Conservation (phyloP, 2,329 filamentous ascomycete species). For the Exophiala bonariae region DNA sequence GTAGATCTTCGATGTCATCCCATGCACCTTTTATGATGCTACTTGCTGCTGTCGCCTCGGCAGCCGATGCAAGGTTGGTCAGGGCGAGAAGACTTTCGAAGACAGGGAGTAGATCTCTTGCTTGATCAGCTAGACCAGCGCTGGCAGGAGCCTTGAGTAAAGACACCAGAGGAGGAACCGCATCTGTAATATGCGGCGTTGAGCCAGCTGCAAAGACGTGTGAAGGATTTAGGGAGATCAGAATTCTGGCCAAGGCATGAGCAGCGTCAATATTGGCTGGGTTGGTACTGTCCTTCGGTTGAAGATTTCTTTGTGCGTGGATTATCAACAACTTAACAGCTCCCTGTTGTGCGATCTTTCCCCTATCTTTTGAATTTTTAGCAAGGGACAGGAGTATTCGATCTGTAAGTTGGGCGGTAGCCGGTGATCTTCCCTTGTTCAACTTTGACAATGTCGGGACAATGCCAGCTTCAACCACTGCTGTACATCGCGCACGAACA, state of each 20-base stretch:
- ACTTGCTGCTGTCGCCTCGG: slow-evolving; percentile 55
- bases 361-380: slow-evolving; percentile 70
- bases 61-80: slow-evolving; percentile 81
- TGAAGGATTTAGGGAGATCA: slow-evolving; percentile 81
- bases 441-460: slow-evolving; percentile 76
- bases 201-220: slow-evolving; percentile 82
- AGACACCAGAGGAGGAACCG: slow-evolving; percentile 77
- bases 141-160: slow-evolving; percentile 59
- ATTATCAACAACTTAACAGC: slow-evolving; percentile 80
- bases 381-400: slow-evolving; percentile 77
- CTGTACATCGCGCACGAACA: slow-evolving; percentile 73
- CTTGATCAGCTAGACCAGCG: slow-evolving; percentile 41
- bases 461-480: slow-evolving; percentile 74
- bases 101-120: slow-evolving; percentile 77
- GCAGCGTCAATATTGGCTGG: slow-evolving; percentile 58
- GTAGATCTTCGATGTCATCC: slow-evolving; percentile 75
- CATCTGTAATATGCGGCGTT: slow-evolving; percentile 68
- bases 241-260: slow-evolving; percentile 78
- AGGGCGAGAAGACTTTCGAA: slow-evolving; percentile 91
- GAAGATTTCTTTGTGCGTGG: slow-evolving; percentile 49
- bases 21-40: slow-evolving; percentile 74
- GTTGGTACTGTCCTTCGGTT: slow-evolving; percentile 23
- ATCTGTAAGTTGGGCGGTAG: slow-evolving; percentile 70
- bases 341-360: slow-evolving; percentile 87
- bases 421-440: slow-evolving; percentile 68